Percentiles rank a stretch among this genome's conserved stretches.
Evolutionary conservation across 2,329 filamentous ascomycete genomes (phyloP).

Genomic region (Colletotrichum filicis): DNA sequence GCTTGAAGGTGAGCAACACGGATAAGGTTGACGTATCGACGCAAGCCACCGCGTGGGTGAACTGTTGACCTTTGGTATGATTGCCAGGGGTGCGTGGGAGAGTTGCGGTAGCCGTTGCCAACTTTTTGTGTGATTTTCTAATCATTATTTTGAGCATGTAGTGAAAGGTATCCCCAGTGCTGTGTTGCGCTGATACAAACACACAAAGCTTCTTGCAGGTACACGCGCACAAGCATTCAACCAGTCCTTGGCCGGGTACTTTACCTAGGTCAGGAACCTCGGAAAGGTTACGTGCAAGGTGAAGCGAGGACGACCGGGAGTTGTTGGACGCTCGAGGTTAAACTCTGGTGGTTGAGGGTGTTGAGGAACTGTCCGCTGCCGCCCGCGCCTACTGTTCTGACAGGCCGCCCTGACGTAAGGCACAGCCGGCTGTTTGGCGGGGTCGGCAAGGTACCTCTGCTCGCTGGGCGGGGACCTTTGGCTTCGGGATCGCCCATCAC

Average conservation of each 20-base stretch:
- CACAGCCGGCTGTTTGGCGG: neutral
- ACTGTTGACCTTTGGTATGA: neutral
- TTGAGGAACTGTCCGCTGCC: neutral
- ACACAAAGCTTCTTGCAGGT: neutral
- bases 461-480: neutral
- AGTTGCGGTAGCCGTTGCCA: neutral
- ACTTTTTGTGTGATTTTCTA: neutral
- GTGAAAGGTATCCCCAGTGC: neutral
- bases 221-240: neutral
- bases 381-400: neutral
- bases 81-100: neutral
- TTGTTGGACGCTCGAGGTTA: neutral
- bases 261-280: neutral
- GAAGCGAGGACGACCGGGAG: neutral
- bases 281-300: neutral
- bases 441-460: neutral
- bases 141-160: neutral
- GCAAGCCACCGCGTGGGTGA: neutral
- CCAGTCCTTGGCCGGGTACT: neutral
- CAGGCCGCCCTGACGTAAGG: neutral
- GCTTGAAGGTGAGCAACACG: neutral
- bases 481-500: slow-evolving; percentile 3
- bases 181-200: neutral
- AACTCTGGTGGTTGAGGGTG: neutral
- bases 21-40: neutral